Conservation (phyloP, 129 eudicot genomes). For the Oenanthe sinensis region DNA sequence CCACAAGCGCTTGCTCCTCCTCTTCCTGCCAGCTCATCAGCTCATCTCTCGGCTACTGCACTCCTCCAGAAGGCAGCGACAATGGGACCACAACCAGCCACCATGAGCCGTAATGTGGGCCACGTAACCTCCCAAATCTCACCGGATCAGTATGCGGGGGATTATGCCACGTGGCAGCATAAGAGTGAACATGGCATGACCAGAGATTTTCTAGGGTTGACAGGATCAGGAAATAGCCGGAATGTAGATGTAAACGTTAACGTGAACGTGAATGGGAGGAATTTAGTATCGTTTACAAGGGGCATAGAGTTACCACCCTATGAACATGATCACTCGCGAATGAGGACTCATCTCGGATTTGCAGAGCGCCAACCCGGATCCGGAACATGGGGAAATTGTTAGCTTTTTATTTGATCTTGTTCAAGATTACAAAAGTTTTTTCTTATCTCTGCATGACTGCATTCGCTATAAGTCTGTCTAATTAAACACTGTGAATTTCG, state of each 20-base stretch:
- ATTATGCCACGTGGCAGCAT: slow-evolving; percentile 46
- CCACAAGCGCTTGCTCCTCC: slow-evolving; percentile 11
- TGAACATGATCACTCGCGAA: slow-evolving; percentile 28
- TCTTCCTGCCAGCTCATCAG: slow-evolving; percentile 18
- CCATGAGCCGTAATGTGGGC: slow-evolving; percentile 29
- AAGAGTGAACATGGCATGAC: slow-evolving; percentile 43
- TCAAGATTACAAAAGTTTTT: neutral
- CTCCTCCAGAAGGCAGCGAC: slow-evolving; percentile 75
- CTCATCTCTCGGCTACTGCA: slow-evolving; percentile 76
- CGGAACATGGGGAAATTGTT: slow-evolving; percentile 38
- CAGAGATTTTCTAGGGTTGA: slow-evolving; percentile 82
- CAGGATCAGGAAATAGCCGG: slow-evolving; percentile 25
- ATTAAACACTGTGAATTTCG: neutral
- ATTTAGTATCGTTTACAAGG: slow-evolving; percentile 47
- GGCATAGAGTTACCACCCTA: slow-evolving; percentile 44
- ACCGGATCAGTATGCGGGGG: slow-evolving; percentile 17
- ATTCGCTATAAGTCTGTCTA: neutral
- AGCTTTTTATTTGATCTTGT: neutral
- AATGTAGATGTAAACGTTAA: slow-evolving; percentile 22
- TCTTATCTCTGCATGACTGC: neutral
- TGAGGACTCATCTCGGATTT: slow-evolving; percentile 37
- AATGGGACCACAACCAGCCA: slow-evolving; percentile 32
- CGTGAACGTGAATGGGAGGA: slow-evolving; percentile 36
- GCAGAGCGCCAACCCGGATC: slow-evolving; percentile 28
- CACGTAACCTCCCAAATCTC: slow-evolving; percentile 28